Evolutionary conservation across 2,329 filamentous ascomycete genomes (phyloP).

Genomic region (Penicillium sp.): DNA sequence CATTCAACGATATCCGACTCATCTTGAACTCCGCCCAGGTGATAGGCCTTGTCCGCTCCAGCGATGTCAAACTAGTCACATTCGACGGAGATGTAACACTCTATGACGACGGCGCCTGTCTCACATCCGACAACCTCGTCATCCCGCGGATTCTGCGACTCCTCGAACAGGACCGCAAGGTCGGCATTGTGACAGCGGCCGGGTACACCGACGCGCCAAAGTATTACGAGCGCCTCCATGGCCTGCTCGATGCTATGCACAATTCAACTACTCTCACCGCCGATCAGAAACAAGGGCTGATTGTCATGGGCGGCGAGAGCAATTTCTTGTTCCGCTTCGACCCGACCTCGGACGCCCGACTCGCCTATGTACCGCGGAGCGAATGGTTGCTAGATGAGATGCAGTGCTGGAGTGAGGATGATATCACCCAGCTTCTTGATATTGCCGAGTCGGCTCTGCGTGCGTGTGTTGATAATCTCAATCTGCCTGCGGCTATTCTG

Average conservation of each 20-base stretch:
- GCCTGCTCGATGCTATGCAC: conserved; percentile 76
- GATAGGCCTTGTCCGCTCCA: conserved; percentile 76
- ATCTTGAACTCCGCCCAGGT: conserved; percentile 93
- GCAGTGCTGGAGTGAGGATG: conserved; percentile 53
- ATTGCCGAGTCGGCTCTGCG: conserved; percentile 80
- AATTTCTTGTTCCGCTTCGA: conserved; percentile 91
- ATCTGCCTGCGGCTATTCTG: conserved; percentile 73
- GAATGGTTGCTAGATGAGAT: conserved; percentile 61
- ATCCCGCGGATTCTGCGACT: conserved; percentile 68
- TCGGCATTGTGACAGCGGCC: conserved; percentile 95
- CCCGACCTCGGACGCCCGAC: conserved; percentile 60
- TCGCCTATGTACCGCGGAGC: conserved; percentile 59
- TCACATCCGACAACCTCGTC: conserved; percentile 72
- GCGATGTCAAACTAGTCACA: conserved; percentile 78
- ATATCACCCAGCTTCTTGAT: conserved; percentile 79
- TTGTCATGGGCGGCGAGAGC: conserved; percentile 93
- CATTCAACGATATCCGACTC: conserved; percentile 93
- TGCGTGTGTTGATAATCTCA: conserved; percentile 76
- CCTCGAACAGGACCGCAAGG: conserved; percentile 71
- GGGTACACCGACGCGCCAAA: conserved; percentile 84
- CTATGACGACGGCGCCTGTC: conserved; percentile 82
- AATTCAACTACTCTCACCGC: conserved; percentile 59
- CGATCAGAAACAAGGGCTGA: conserved; percentile 69
- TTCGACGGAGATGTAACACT: conserved; percentile 98
- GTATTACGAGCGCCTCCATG: conserved; percentile 84